Base-by-base conservation (phyloP, 2,329 filamentous ascomycete genomes). In the Pyricularia sp. region DNA sequence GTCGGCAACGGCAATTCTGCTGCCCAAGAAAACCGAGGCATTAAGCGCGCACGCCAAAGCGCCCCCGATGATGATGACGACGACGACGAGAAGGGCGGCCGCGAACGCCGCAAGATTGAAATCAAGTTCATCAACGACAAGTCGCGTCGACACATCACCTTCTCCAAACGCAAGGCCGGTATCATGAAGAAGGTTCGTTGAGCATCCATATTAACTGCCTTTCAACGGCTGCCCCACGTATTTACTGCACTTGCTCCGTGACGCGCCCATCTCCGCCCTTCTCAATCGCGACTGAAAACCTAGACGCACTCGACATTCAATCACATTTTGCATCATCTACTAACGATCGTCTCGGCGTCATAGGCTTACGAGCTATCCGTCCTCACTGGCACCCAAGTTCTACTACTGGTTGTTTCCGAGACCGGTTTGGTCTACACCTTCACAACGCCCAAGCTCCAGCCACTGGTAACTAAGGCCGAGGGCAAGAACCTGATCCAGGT, bases 71-170 rank as follows among this genome's bases (percentile, higher is more conserved):
- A 97, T 75, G 94, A 97, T 70, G 93, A 97, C 70, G 94, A 97
- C 69, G 93, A 97, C 72, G 93, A 97, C 71, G 93, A 97, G 78
- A 97, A 97, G 86, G 91, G 91, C 68, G 92, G 92, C 74, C 93
- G 94, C 78, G 94, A 97, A 85, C 89, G 94, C 75, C 88, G 94
- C 81, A 99, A 99, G 89, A 99, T 99, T 73, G 94, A 99, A 80
- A 99, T 99, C 82, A 99, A 99, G 85, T 99, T 99, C 81, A 99
- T 99, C 78, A 93, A 93, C 79, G 94, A 99, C 81, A 99, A 99
- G 83, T 97, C 93, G 80, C 92, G 94, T 80, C 90, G 94, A 68
- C 94, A 99, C 82, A 99, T 97, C 76, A 97, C 94, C 73, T 97
- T 99, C 78, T 97, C 93, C 71, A 99, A 99, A 87, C 91, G 94